phyloP scores from a whole-genome alignment of 2,329 filamentous ascomycete species.

The Sphaerulina vaccinii region DNA sequence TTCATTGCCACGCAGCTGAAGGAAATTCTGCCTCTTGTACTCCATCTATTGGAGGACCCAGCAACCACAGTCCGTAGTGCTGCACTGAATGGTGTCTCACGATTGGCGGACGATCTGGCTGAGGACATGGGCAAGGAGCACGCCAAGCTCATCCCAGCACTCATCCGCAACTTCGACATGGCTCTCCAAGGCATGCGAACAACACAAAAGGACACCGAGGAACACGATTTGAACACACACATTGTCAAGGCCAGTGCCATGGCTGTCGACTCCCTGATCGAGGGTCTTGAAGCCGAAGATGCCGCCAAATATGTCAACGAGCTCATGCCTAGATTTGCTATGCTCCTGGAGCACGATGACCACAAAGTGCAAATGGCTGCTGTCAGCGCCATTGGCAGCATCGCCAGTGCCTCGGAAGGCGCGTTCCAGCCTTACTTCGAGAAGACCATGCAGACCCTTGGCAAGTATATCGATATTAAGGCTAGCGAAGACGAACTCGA shows the following conservation, averaged over 20 bases:
- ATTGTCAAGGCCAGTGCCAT: slow-evolving; percentile 89
- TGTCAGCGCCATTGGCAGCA: slow-evolving; percentile 84
- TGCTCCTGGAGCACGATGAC: slow-evolving; percentile 79
- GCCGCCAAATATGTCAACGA: slow-evolving; percentile 79
- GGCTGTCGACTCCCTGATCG: slow-evolving; percentile 86
- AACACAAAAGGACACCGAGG: slow-evolving; percentile 43
- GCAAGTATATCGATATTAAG: slow-evolving; percentile 79
- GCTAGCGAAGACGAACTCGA: slow-evolving; percentile 87
- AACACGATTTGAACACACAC: slow-evolving; percentile 72
- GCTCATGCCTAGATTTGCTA: slow-evolving; percentile 80
- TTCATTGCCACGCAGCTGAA: slow-evolving; percentile 93
- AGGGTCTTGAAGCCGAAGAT: slow-evolving; percentile 76
- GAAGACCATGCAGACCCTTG: slow-evolving; percentile 84
- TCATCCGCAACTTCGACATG: slow-evolving; percentile 85
- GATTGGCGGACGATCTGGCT: slow-evolving; percentile 87
- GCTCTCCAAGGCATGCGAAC: slow-evolving; percentile 65
- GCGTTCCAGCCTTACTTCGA: slow-evolving; percentile 90
- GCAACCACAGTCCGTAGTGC: slow-evolving; percentile 82
- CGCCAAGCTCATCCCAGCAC: slow-evolving; percentile 74
- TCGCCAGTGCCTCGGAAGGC: slow-evolving; percentile 79
- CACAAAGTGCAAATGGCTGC: slow-evolving; percentile 87
- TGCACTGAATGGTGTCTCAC: slow-evolving; percentile 80
- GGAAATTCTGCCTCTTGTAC: slow-evolving; percentile 78
- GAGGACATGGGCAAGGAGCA: slow-evolving; percentile 88
- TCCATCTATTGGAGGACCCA: slow-evolving; percentile 80